phyloP scores from a whole-genome alignment of 768 basidiomycete species.

The Mycena pura region DNA sequence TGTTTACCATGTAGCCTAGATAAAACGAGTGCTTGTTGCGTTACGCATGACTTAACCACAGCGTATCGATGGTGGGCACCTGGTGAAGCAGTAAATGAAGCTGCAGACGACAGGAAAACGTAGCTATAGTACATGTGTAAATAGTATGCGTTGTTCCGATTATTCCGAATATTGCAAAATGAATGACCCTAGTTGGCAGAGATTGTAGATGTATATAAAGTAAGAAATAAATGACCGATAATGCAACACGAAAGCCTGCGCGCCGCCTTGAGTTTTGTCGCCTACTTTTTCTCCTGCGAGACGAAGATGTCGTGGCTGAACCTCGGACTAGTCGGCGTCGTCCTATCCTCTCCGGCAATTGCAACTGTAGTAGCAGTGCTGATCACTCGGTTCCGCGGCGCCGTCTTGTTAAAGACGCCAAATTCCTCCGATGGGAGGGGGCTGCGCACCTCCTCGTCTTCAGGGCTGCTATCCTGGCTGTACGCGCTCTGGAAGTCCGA shows the following conservation, averaged over 20 bases:
- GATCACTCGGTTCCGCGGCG: constrained; percentile 59
- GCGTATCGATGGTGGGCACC: background rate
- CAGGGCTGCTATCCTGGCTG: constrained; percentile 27
- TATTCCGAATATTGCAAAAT: constrained; percentile 1
- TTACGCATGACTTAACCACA: no score
- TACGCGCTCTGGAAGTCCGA: constrained; percentile 90
- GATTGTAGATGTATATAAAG: constrained; percentile 10
- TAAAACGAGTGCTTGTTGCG: no score
- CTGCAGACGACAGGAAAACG: background rate
- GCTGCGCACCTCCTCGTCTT: constrained; percentile 33
- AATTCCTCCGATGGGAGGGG: constrained; percentile 34
- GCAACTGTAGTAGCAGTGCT: constrained; percentile 59
- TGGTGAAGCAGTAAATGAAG: background rate
- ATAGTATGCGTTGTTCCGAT: constrained; percentile 19
- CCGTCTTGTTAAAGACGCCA: constrained; percentile 20
- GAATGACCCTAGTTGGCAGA: constrained; percentile 17
- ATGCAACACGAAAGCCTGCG: background rate
- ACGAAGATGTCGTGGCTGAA: constrained; percentile 49
- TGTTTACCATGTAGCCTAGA: background rate
- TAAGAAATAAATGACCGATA: constrained; percentile 17
- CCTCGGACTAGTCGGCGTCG: constrained; percentile 42
- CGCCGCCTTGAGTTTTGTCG: no score
- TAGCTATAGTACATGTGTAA: constrained; percentile 26
- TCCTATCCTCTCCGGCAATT: constrained; percentile 30
- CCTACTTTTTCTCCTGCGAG: background rate